Percentiles rank a stretch among this genome's conserved stretches.
Evolutionary conservation across 257 asterid genomes (phyloP).

Genomic region (Salvia hispanica): DNA sequence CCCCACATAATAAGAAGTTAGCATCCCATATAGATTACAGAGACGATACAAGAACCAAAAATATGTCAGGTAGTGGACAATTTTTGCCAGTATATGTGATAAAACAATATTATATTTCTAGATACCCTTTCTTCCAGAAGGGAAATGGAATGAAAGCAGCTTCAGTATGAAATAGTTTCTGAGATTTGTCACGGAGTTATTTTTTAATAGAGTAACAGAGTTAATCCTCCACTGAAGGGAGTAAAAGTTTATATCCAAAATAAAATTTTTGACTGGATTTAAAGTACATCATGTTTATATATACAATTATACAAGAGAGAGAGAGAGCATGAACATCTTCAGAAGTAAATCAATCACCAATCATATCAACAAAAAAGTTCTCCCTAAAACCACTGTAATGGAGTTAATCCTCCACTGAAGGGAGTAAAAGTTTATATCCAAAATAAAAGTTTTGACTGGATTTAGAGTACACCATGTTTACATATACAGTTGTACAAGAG

Average conservation of each 20-base stretch:
- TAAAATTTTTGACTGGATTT: background rate
- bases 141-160: slow-evolving; percentile 4
- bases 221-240: slow-evolving; percentile 11
- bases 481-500: slow-evolving; percentile 1
- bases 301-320: slow-evolving; percentile 6
- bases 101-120: background rate
- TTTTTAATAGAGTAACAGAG: slow-evolving; percentile 8
- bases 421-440: background rate
- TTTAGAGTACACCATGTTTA: background rate
- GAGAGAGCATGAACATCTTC: background rate
- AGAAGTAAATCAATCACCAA: slow-evolving; percentile 13
- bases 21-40: slow-evolving; percentile 27
- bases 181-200: slow-evolving; percentile 4
- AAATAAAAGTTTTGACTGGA: background rate
- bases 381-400: slow-evolving; percentile 1
- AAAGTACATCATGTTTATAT: background rate
- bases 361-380: slow-evolving; percentile 9
- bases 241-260: background rate
- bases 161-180: background rate
- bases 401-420: slow-evolving; percentile 10
- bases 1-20: slow-evolving; percentile 39
- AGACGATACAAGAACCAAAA: slow-evolving; percentile 25
- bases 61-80: slow-evolving; percentile 18
- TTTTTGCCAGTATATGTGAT: slow-evolving; percentile 16
- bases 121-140: slow-evolving; percentile 5